Percentiles rank a stretch among this genome's conserved stretches.
phyloP scores from a whole-genome alignment of 352 stramenopile species.

The Phytopythium oedochilum region DNA sequence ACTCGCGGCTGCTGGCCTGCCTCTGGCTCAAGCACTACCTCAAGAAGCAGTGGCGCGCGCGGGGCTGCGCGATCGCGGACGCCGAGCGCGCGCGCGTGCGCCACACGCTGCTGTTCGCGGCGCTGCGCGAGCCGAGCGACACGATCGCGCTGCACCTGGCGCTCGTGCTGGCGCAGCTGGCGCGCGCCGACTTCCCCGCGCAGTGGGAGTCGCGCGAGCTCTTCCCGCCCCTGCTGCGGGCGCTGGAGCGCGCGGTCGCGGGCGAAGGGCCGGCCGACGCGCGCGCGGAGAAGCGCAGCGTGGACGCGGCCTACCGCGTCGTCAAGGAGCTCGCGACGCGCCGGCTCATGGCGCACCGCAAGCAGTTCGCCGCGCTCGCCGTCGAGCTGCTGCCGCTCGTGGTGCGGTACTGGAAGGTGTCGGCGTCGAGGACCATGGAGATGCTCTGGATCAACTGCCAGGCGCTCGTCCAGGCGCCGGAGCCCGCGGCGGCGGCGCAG shows the following conservation, averaged over 20 bases:
- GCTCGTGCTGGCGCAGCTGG: conserved; percentile 61
- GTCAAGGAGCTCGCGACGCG: conserved; percentile 77
- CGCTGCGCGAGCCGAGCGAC: conserved; percentile 54
- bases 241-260: conserved; percentile 22
- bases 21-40: conserved; percentile 80
- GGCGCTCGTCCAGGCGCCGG: background rate
- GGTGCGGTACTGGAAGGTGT: conserved; percentile 52
- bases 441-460: conserved; percentile 22
- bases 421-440: conserved; percentile 23
- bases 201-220: conserved; percentile 65
- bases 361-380: conserved; percentile 70
- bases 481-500: conserved; percentile 8
- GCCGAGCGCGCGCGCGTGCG: conserved; percentile 44
- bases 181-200: conserved; percentile 65
- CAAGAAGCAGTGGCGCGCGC: conserved; percentile 42
- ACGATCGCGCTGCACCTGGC: conserved; percentile 57
- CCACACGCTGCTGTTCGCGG: conserved; percentile 50
- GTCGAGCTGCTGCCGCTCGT: conserved; percentile 58
- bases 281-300: conserved; percentile 24
- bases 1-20: conserved; percentile 59
- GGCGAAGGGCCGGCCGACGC: conserved; percentile 4
- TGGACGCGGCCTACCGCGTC: conserved; percentile 65
- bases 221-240: conserved; percentile 57
- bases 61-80: conserved; percentile 22
- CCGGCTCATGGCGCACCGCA: conserved; percentile 77